Percentiles rank a stretch among this genome's conserved stretches.
These are phyloP conservation scores for Microthlaspi erraticum DNA, from an alignment of 345 rosid genomes.

Conservation along the genomic window DNA sequence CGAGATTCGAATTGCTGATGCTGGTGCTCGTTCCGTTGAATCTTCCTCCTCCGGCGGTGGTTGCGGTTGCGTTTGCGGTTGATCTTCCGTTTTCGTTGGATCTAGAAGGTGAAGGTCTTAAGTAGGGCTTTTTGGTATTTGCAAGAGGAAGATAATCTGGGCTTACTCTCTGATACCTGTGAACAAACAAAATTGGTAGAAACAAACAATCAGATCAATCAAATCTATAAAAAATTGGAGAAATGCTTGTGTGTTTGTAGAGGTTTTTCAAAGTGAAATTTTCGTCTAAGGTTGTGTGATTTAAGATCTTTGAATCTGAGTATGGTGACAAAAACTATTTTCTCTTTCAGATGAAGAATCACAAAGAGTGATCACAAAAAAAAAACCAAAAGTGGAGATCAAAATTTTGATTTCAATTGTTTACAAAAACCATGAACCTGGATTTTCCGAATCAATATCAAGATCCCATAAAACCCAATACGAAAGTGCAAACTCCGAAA, in stretches of 20 bases:
- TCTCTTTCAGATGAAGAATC: background rate
- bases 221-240: background rate
- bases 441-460: background rate
- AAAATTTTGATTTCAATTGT: background rate
- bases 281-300: background rate
- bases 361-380: background rate
- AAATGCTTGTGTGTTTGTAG: conserved; percentile 2
- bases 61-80: conserved; percentile 1
- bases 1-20: conserved; percentile 26
- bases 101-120: conserved; percentile 44
- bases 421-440: background rate
- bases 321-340: background rate
- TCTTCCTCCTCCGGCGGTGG: conserved; percentile 14
- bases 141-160: conserved; percentile 55
- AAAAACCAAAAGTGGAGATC: background rate
- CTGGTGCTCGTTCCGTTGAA: conserved; percentile 27
- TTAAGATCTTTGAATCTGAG: too few species aligned
- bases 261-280: conserved; percentile 6
- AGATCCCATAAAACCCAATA: background rate
- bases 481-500: background rate
- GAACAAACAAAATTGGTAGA: background rate
- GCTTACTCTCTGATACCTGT: conserved; percentile 65
- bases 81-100: conserved; percentile 30
- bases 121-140: conserved; percentile 48
- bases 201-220: conserved; percentile 1